phyloP scores from a whole-genome alignment of 1,139 yeast genomes.

The Debaryomyces nepalensis region DNA sequence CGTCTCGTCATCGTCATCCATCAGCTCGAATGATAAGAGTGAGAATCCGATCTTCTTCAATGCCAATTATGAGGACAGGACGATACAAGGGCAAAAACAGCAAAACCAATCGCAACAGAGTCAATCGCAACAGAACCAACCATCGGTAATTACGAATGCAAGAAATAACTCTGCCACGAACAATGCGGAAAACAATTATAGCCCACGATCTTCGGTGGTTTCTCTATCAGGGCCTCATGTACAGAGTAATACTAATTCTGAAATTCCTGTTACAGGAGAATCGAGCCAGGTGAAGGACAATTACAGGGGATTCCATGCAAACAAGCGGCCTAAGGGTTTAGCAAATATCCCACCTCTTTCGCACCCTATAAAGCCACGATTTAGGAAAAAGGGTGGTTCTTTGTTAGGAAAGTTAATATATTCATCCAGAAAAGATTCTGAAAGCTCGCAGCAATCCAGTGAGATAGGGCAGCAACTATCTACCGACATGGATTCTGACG shows the following conservation, averaged over 20 bases:
- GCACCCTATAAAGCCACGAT: slow-evolving; percentile 56
- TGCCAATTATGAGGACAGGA: slow-evolving; percentile 11
- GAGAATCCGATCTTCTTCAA: slow-evolving; percentile 12
- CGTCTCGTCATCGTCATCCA: slow-evolving; percentile 9
- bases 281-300: slow-evolving; percentile 27
- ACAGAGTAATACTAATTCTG: slow-evolving; percentile 5
- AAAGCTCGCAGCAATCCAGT: slow-evolving; percentile 18
- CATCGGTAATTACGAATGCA: background rate
- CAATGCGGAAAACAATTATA: slow-evolving; percentile 23
- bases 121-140: slow-evolving; percentile 3
- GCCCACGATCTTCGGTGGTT: slow-evolving; percentile 33
- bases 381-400: slow-evolving; percentile 47
- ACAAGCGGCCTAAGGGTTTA: slow-evolving; percentile 33
- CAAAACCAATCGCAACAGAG: background rate
- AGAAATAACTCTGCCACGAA: slow-evolving; percentile 3
- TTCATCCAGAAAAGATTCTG: slow-evolving; percentile 45
- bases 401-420: slow-evolving; percentile 54
- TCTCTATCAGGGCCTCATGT: slow-evolving; percentile 20
- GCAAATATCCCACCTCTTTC: slow-evolving; percentile 52
- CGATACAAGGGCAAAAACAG: background rate
- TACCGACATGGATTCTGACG: slow-evolving; percentile 6
- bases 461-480: slow-evolving; percentile 5
- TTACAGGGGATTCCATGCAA: slow-evolving; percentile 56
- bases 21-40: slow-evolving; percentile 9
- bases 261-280: background rate